phyloP scores from a whole-genome alignment of 805 yeast genomes.

The Starmerella ratchasimensis region DNA sequence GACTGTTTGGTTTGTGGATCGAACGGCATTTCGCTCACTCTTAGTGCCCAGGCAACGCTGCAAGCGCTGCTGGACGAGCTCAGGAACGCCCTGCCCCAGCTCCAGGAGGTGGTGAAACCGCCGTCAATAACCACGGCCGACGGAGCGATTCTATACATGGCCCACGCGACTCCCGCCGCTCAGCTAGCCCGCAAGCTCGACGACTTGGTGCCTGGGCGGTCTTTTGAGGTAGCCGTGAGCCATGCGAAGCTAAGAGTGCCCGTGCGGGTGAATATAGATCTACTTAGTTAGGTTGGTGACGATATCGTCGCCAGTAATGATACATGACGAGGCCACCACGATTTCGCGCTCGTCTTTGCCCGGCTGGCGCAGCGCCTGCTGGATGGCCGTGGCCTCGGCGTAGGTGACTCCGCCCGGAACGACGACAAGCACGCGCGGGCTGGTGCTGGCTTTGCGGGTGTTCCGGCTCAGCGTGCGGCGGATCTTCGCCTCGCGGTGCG shows the following conservation, averaged over 20 bases:
- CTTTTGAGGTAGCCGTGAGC: slow-evolving; percentile 2
- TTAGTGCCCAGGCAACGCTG: slow-evolving; percentile 25
- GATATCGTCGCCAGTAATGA: slow-evolving; percentile 33
- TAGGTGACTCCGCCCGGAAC: slow-evolving; percentile 79
- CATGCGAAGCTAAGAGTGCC: slow-evolving; percentile 2
- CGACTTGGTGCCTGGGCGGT: too few relatives aligned
- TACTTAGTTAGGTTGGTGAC: slow-evolving; percentile 24
- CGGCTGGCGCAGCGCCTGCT: slow-evolving; percentile 35
- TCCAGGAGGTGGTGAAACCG: neutral
- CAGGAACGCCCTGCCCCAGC: slow-evolving; percentile 19
- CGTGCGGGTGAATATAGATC: slow-evolving; percentile 24
- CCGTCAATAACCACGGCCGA: neutral
- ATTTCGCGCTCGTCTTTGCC: slow-evolving; percentile 23
- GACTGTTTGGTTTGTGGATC: slow-evolving; percentile 81
- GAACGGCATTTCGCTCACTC: slow-evolving; percentile 15
- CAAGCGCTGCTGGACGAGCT: slow-evolving; percentile 34
- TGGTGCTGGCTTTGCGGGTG: slow-evolving; percentile 10
- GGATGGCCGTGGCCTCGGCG: slow-evolving; percentile 65
- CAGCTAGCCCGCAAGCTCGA: too few relatives aligned
- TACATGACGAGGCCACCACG: slow-evolving; percentile 36
- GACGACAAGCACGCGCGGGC: slow-evolving; percentile 32
- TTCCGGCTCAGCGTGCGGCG: slow-evolving; percentile 25
- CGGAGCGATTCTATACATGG: slow-evolving; percentile 1
- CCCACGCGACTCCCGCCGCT: neutral
- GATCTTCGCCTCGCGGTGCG: slow-evolving; percentile 25